These are phyloP conservation scores for Cryptosporidium viatorum DNA, from an alignment of 169 alveolate species.

Conservation along the genomic window DNA sequence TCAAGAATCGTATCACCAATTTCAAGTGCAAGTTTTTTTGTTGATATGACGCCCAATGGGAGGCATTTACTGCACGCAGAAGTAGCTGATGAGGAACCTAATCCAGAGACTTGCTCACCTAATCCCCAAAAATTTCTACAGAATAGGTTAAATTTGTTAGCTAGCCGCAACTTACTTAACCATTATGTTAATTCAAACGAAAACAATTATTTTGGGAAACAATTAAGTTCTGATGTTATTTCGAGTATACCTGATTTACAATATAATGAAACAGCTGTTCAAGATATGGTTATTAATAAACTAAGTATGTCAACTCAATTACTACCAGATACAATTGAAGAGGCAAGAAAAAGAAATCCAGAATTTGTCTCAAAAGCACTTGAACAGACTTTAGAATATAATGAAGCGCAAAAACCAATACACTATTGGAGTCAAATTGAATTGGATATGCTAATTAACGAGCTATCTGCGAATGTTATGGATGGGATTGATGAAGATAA, in stretches of 20 bases:
- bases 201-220: conserved; percentile 53
- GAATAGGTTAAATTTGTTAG: conserved; percentile 51
- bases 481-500: conserved; percentile 81
- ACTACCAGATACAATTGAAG: conserved; percentile 72
- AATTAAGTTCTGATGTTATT: conserved; percentile 46
- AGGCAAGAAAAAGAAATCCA: conserved; percentile 71
- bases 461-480: conserved; percentile 77
- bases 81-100: conserved; percentile 74
- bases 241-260: conserved; percentile 64
- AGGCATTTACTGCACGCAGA: conserved; percentile 50
- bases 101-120: conserved; percentile 72
- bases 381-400: conserved; percentile 47
- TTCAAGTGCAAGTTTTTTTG: conserved; percentile 71
- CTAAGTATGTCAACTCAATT: conserved; percentile 66
- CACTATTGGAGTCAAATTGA: conserved; percentile 74
- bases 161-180: conserved; percentile 56
- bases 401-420: conserved; percentile 38
- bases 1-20: conserved; percentile 51
- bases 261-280: conserved; percentile 73
- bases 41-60: conserved; percentile 74
- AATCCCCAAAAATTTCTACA: conserved; percentile 35
- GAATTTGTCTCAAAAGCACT: conserved; percentile 66
- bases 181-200: conserved; percentile 42
- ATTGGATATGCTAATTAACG: conserved; percentile 18
- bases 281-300: conserved; percentile 70